Conservation (phyloP, 2,329 filamentous ascomycete genomes). For the Epichloe hybrida region DNA sequence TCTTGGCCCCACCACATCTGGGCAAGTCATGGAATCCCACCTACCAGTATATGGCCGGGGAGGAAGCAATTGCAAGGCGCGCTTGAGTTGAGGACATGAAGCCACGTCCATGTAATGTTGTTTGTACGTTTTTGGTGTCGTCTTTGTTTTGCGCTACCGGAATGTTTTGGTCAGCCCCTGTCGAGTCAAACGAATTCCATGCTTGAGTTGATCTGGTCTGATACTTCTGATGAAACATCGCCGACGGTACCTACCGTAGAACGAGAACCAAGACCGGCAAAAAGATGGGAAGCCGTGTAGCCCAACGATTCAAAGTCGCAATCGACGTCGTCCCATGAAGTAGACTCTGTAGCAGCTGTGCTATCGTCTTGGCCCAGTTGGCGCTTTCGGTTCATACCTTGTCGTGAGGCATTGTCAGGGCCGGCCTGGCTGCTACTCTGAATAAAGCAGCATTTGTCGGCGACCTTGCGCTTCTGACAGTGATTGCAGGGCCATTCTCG, state of each 20-base stretch:
- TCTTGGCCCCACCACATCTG: not conserved
- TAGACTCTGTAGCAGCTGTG: conserved; percentile 9
- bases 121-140: conserved; percentile 8
- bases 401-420: conserved; percentile 10
- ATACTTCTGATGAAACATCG: not conserved
- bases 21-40: not conserved
- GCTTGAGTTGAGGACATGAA: conserved; percentile 18
- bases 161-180: not conserved
- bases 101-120: conserved; percentile 8
- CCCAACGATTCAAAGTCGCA: conserved; percentile 22
- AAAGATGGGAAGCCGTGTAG: conserved; percentile 21
- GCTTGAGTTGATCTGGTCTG: not conserved
- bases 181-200: not conserved
- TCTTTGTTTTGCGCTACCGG: conserved; percentile 9
- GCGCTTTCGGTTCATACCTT: conserved; percentile 12
- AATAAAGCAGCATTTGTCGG: conserved; percentile 22
- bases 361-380: conserved; percentile 9
- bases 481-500: conserved; percentile 27
- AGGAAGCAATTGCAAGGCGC: conserved; percentile 19
- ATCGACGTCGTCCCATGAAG: conserved; percentile 13
- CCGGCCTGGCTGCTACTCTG: conserved; percentile 8
- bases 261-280: conserved; percentile 12
- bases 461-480: conserved; percentile 26
- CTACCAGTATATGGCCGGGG: conserved; percentile 21
- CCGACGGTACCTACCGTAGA: not conserved